These are phyloP conservation scores for Phytopythium aichiense DNA, from an alignment of 352 stramenopile genomes.

Conservation along the genomic window DNA sequence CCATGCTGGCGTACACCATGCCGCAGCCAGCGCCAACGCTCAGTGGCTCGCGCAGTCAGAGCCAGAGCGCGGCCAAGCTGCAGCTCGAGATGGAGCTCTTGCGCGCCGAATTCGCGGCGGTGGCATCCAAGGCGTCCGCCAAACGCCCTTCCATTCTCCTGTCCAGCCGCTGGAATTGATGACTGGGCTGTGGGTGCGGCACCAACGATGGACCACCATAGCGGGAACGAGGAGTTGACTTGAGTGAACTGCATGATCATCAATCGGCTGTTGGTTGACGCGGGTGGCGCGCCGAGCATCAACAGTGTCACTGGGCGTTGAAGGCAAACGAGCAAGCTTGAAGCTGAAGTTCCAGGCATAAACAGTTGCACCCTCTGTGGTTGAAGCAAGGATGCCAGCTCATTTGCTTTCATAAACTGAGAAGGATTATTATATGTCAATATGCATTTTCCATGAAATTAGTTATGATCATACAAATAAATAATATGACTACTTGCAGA, in stretches of 20 bases:
- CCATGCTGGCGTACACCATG: not conserved
- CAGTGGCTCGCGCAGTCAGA: constrained; percentile 8
- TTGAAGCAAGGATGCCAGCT: too few relatives aligned
- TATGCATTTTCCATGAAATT: too few relatives aligned
- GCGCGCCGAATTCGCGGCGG: constrained; percentile 24
- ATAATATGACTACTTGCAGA: too few relatives aligned
- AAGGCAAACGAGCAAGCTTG: not conserved
- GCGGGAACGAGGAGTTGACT: not conserved
- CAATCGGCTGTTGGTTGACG: not conserved
- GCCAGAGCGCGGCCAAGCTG: constrained; percentile 18
- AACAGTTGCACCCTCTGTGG: not conserved
- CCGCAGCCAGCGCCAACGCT: not conserved
- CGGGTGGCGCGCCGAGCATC: not conserved
- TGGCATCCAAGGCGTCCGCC: constrained; percentile 7
- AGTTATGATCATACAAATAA: too few relatives aligned
- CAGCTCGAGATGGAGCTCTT: constrained; percentile 57
- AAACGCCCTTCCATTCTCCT: constrained; percentile 1
- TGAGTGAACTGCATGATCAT: not conserved
- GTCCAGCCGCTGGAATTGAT: constrained; percentile 1
- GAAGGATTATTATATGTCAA: too few relatives aligned
- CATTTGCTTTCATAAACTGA: too few relatives aligned
- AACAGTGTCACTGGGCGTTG: not conserved
- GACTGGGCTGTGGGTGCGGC: too few relatives aligned
- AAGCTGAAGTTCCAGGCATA: not conserved
- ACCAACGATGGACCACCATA: not conserved